Evolutionary conservation across 306 rosid genomes (phyloP).

Genomic region (Delonix regia): DNA sequence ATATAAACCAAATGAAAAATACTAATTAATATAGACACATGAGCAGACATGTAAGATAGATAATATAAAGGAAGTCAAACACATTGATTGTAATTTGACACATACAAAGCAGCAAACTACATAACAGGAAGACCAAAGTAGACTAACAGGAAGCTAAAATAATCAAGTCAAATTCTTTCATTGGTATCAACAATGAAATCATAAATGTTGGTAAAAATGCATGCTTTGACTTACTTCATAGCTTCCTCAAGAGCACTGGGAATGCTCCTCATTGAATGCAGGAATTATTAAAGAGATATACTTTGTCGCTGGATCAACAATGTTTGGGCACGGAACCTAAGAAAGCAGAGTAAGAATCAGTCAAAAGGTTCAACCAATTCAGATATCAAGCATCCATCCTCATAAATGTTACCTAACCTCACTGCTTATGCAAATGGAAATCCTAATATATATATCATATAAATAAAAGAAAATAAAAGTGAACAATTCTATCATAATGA

Average conservation of each 20-base stretch:
- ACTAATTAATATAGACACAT: neutral
- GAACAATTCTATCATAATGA: too few species aligned
- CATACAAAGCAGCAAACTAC: neutral
- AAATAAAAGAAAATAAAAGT: neutral
- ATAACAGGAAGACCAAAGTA: constrained; percentile 7
- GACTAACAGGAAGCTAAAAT: neutral
- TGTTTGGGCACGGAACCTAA: constrained; percentile 80
- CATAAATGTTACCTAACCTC: neutral
- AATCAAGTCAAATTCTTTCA: neutral
- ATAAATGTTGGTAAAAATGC: neutral
- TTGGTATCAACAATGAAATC: constrained; percentile 20
- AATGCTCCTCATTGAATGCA: constrained; percentile 80
- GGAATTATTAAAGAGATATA: constrained; percentile 86
- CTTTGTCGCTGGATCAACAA: constrained; percentile 87
- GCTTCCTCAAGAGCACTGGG: constrained; percentile 88
- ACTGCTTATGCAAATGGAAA: neutral
- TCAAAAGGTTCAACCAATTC: constrained; percentile 23
- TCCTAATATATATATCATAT: neutral
- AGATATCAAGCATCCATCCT: constrained; percentile 6
- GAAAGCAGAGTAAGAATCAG: constrained; percentile 34
- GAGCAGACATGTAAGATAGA: too few species aligned
- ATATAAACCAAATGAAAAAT: neutral
- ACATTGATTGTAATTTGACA: neutral
- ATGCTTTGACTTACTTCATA: constrained; percentile 63
- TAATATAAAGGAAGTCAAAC: neutral